Evolutionary conservation across 257 asterid genomes (phyloP).

Genomic region (Rubia yunnanensis): DNA sequence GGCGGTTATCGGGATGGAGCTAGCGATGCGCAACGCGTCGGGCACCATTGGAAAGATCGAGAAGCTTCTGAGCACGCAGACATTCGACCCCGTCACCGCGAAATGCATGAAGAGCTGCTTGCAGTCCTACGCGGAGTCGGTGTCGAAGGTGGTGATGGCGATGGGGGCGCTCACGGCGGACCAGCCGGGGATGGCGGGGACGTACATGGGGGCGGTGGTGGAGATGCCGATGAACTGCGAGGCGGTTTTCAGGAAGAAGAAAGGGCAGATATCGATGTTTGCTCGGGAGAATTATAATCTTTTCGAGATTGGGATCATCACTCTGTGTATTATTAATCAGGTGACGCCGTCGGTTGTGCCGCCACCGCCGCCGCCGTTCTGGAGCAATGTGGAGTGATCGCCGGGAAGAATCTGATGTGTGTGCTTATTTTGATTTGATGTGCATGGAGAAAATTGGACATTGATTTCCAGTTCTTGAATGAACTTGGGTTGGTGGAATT

Average conservation of each 20-base stretch:
- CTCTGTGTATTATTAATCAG: slow-evolving; percentile 1
- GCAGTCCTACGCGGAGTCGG: slow-evolving; percentile 1
- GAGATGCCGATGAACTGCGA: slow-evolving; percentile 3
- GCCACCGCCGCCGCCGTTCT: neutral
- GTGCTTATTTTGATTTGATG: neutral
- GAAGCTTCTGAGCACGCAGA: neutral
- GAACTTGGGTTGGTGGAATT: no score
- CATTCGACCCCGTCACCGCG: neutral
- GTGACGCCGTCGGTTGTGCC: neutral
- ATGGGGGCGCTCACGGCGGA: slow-evolving; percentile 6
- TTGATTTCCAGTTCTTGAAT: no score
- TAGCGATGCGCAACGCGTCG: neutral
- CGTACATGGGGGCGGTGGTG: neutral
- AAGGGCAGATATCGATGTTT: neutral
- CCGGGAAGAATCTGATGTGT: neutral
- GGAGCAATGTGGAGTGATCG: neutral
- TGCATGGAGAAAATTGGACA: neutral
- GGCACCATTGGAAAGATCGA: neutral
- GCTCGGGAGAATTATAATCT: neutral
- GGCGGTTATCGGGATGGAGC: slow-evolving; percentile 4
- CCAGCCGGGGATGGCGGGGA: neutral
- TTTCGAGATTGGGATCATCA: neutral
- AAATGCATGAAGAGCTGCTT: slow-evolving; percentile 3
- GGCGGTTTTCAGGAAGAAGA: slow-evolving; percentile 1
- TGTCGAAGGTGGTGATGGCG: slow-evolving; percentile 2